Conservation (phyloP, 2,329 filamentous ascomycete genomes). For the Diaporthe sp. region DNA sequence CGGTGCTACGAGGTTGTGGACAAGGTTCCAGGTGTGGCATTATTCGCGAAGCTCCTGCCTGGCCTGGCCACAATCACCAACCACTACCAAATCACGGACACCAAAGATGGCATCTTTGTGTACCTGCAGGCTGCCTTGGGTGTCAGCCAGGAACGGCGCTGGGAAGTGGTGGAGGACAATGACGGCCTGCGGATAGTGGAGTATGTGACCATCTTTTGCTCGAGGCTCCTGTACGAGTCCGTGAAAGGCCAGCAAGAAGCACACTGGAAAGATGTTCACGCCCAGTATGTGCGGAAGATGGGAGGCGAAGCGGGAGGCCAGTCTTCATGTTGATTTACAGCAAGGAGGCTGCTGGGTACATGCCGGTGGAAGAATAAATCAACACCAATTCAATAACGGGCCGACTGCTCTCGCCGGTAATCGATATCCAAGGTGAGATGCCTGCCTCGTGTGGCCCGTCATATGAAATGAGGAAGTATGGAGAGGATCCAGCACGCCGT, state of each 20-base stretch:
- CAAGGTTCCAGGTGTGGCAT: constrained; percentile 11
- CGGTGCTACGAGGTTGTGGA: constrained; percentile 23
- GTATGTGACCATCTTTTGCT: constrained; percentile 27
- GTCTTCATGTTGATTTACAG: not conserved
- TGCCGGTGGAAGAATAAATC: not conserved
- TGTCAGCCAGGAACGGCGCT: constrained; percentile 31
- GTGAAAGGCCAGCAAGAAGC: constrained; percentile 31
- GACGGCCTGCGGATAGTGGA: constrained; percentile 25
- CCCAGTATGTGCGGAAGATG: constrained; percentile 27
- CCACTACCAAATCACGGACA: constrained; percentile 28
- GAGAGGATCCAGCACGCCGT: not conserved
- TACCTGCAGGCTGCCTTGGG: constrained; percentile 22
- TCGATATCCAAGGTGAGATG: not conserved
- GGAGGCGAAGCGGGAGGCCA: constrained; percentile 20
- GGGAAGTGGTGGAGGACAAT: constrained; percentile 1
- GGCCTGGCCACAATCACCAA: constrained; percentile 25
- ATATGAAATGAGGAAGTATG: not conserved
- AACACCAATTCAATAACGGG: not conserved
- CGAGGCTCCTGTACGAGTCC: constrained; percentile 19
- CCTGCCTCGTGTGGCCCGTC: not conserved
- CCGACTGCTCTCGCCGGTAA: not conserved
- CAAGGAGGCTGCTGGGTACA: not conserved
- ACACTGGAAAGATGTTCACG: constrained; percentile 25
- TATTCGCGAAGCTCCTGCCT: constrained; percentile 25
- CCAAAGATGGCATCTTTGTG: constrained; percentile 23